Evolutionary conservation across 2,329 filamentous ascomycete genomes (phyloP).

Genomic region (Pseudogymnoascus verrucosus): DNA sequence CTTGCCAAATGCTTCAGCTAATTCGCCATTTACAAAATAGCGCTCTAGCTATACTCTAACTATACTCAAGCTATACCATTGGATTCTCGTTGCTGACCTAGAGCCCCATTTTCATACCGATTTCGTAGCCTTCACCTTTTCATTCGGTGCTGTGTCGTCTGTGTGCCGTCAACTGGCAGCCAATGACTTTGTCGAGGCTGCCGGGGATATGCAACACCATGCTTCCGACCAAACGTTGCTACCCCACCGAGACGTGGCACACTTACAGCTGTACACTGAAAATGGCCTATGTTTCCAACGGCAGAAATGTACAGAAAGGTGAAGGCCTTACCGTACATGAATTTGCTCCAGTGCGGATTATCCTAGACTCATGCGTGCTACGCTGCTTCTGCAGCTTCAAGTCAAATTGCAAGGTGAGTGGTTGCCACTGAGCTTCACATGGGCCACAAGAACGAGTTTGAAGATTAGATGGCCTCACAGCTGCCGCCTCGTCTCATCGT

Average conservation of each 20-base stretch:
- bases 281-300: not conserved
- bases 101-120: not conserved
- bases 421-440: not conserved
- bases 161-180: not conserved
- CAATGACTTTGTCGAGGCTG: not conserved
- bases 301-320: not conserved
- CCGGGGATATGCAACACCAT: not conserved
- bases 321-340: not conserved
- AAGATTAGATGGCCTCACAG: conserved; percentile 1
- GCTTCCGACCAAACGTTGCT: conserved; percentile 2
- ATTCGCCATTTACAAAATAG: conserved; percentile 2
- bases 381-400: conserved; percentile 4
- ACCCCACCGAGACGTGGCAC: conserved; percentile 6
- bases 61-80: not conserved
- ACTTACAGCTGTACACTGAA: not conserved
- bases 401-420: not conserved
- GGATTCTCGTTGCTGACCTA: not conserved
- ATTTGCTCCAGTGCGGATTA: not conserved
- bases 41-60: not conserved
- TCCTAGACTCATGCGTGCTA: not conserved
- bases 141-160: not conserved
- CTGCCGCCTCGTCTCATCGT: conserved; percentile 4
- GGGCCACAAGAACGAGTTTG: not conserved
- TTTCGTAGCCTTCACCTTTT: conserved; percentile 4
- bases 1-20: not conserved